Percentiles rank a stretch among this genome's conserved stretches.
phyloP scores from a whole-genome alignment of 139 green algal species.

The Coelastrella sp. region DNA sequence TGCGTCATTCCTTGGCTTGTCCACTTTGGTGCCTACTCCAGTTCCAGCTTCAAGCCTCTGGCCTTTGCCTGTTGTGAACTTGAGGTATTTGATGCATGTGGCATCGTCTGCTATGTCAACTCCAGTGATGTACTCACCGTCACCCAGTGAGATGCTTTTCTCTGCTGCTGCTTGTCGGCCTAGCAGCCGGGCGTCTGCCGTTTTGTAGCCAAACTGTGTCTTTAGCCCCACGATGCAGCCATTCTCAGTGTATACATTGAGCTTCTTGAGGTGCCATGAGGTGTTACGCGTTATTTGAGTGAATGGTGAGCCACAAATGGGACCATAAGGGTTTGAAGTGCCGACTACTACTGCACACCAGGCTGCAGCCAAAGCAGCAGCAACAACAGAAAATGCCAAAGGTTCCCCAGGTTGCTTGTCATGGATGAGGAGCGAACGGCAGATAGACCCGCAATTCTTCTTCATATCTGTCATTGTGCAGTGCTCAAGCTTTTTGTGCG shows the following conservation, averaged over 20 bases:
- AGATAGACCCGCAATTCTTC: background rate
- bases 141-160: background rate
- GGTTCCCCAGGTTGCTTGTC: background rate
- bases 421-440: background rate
- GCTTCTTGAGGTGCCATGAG: conserved; percentile 1
- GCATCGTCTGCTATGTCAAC: background rate
- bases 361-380: background rate
- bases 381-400: background rate
- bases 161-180: background rate
- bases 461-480: background rate
- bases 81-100: conserved; percentile 17
- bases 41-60: background rate
- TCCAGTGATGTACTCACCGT: conserved; percentile 12
- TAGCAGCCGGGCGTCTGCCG: background rate
- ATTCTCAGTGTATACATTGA: background rate
- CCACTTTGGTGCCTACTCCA: background rate
- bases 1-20: background rate
- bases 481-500: background rate
- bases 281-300: background rate
- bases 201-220: conserved; percentile 3
- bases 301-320: background rate
- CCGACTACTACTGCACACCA: conserved; percentile 25
- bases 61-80: background rate
- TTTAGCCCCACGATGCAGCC: conserved; percentile 7
- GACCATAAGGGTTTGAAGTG: background rate